phyloP scores from a whole-genome alignment of 1,284 basidiomycete species.

The Fomitopsis betulina region DNA sequence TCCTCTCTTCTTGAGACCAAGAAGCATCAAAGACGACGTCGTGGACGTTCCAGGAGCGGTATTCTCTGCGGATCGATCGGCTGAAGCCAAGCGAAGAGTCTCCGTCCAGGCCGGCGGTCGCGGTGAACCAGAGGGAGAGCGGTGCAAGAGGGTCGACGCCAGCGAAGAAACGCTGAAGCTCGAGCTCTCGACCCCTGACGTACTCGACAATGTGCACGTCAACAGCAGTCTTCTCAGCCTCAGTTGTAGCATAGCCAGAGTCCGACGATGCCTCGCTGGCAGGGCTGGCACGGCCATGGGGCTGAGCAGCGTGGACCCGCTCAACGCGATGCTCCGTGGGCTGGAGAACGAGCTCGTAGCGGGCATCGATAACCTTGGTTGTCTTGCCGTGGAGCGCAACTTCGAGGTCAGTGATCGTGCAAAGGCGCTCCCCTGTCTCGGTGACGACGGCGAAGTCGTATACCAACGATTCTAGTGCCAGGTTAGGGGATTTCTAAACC shows the following conservation, averaged over 20 bases:
- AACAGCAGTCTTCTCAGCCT: background rate
- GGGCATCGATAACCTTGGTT: slow-evolving; percentile 5
- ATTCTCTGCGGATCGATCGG: slow-evolving; percentile 15
- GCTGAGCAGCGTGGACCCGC: background rate
- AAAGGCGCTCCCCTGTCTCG: slow-evolving; percentile 11
- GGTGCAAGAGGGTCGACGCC: slow-evolving; percentile 10
- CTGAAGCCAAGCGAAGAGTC: slow-evolving; percentile 16
- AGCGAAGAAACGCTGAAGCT: slow-evolving; percentile 8
- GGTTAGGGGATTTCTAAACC: background rate
- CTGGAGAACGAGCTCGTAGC: slow-evolving; percentile 14
- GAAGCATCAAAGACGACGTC: slow-evolving; percentile 10
- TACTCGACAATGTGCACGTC: slow-evolving; percentile 8
- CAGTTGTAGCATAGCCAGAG: background rate
- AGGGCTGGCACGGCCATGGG: background rate
- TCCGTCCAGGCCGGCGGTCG: slow-evolving; percentile 10
- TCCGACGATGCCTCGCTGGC: background rate
- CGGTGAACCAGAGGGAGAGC: slow-evolving; percentile 12
- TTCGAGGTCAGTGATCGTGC: slow-evolving; percentile 13
- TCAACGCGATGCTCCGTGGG: background rate
- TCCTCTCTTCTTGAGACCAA: slow-evolving; percentile 2
- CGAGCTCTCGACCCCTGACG: slow-evolving; percentile 12
- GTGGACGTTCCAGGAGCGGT: slow-evolving; percentile 12
- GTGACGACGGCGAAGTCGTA: slow-evolving; percentile 14
- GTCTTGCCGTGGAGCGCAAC: slow-evolving; percentile 13
- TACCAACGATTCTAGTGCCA: slow-evolving; percentile 10